A percentile compares a stretch with the other conserved stretches of the same genome.
Conservation (phyloP, 192 early-diverging fungal genomes). For the Physocladia obscura region DNA sequence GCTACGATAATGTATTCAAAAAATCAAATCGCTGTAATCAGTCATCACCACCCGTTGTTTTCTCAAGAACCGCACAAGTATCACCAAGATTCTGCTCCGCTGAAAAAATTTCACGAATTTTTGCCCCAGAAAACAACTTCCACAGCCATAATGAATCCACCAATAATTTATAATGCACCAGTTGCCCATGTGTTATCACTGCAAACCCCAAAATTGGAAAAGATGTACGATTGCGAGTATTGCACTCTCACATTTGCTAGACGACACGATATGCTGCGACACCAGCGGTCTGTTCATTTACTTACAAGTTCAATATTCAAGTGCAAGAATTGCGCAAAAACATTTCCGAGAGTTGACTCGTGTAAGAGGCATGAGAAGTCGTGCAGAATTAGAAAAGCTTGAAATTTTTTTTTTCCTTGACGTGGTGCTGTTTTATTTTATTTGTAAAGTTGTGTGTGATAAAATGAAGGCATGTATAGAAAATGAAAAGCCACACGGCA, state of each 20-base stretch:
- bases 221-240: not conserved
- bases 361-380: not conserved
- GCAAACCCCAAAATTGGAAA: not conserved
- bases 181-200: not conserved
- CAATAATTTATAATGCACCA: not conserved
- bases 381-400: not conserved
- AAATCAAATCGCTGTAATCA: too few relatives aligned
- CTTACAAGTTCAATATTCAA: not conserved
- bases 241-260: not conserved
- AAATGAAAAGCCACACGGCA: too few relatives aligned
- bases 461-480: too few relatives aligned
- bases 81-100: not conserved
- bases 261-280: conserved; percentile 3
- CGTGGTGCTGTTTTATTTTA: too few relatives aligned
- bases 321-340: conserved; percentile 4
- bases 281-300: conserved; percentile 11
- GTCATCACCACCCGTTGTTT: not conserved
- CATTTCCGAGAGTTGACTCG: conserved; percentile 1
- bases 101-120: not conserved
- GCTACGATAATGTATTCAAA: too few relatives aligned
- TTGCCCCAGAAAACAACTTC: not conserved
- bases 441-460: too few relatives aligned
- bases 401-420: too few relatives aligned
- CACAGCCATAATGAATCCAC: not conserved
- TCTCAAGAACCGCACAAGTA: not conserved